phyloP scores from a whole-genome alignment of 768 basidiomycete species.

The Amanita fuliginea region DNA sequence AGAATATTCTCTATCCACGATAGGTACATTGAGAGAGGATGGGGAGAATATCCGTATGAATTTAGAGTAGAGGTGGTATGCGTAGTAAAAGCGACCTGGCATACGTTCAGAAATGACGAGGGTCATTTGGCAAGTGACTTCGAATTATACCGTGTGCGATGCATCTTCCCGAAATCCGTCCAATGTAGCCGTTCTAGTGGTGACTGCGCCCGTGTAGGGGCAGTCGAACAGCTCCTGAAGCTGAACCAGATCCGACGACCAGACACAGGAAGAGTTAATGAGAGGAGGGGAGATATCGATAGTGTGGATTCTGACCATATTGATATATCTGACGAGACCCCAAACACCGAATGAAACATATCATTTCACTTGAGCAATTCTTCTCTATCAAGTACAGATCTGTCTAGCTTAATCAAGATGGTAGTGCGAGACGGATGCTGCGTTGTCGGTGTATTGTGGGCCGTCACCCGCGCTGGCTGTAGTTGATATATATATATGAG shows the following conservation, averaged over 20 bases:
- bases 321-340: conserved; percentile 17
- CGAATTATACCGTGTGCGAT: conserved; percentile 43
- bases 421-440: conserved; percentile 80
- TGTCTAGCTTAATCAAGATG: conserved; percentile 95
- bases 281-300: conserved; percentile 52
- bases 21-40: conserved; percentile 57
- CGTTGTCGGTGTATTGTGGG: conserved; percentile 81
- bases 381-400: conserved; percentile 87
- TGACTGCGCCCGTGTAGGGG: conserved; percentile 65
- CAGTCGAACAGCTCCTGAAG: conserved; percentile 56
- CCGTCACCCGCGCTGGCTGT: conserved; percentile 94
- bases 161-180: conserved; percentile 60
- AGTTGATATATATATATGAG: conserved; percentile 7
- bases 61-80: conserved; percentile 55
- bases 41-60: conserved; percentile 82
- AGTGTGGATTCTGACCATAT: conserved; percentile 46
- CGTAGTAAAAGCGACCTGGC: conserved; percentile 50
- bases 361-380: conserved; percentile 66
- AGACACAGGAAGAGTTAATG: conserved; percentile 72
- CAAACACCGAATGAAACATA: conserved; percentile 6
- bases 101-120: conserved; percentile 1
- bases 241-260: conserved; percentile 63
- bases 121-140: conserved; percentile 3
- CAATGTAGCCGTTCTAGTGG: conserved; percentile 67
- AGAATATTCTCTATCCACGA: conserved; percentile 49